phyloP scores from a whole-genome alignment of 208 protist genomes.

The Crithidia fasciculata region DNA sequence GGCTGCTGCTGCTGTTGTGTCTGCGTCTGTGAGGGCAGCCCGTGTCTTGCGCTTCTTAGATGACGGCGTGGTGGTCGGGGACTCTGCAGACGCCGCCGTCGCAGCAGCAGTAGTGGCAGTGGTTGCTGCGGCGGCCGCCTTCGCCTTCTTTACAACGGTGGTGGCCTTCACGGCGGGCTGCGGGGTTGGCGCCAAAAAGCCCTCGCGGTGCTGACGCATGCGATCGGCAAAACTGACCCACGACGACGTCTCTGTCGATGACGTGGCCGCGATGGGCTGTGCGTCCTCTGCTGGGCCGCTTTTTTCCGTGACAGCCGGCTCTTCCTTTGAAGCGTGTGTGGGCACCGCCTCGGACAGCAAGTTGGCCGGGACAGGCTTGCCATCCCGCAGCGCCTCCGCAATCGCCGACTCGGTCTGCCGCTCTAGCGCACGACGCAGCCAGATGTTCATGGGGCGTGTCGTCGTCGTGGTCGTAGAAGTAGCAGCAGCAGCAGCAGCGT shows the following conservation, averaged over 20 bases:
- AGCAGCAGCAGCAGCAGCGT: not conserved
- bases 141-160: conserved; percentile 38
- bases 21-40: not conserved
- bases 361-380: conserved; percentile 22
- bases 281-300: not conserved
- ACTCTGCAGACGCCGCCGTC: not conserved
- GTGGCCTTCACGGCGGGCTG: conserved; percentile 43
- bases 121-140: conserved; percentile 9
- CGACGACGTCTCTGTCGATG: conserved; percentile 9
- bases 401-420: conserved; percentile 30
- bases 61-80: not conserved
- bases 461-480: not conserved
- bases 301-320: too few relatives aligned
- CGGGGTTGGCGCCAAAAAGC: conserved; percentile 21
- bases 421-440: conserved; percentile 37
- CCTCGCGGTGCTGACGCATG: conserved; percentile 43
- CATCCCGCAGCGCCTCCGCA: conserved; percentile 22
- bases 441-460: conserved; percentile 27
- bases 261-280: not conserved
- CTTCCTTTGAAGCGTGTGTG: too few relatives aligned
- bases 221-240: conserved; percentile 32
- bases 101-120: conserved; percentile 1
- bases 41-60: conserved; percentile 21
- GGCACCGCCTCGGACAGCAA: not conserved
- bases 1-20: not conserved